Evolutionary conservation across 495 filamentous ascomycete genomes (phyloP), one percentile per base, ranked within the genome.

Genomic region (Annulohypoxylon stygium): DNA sequence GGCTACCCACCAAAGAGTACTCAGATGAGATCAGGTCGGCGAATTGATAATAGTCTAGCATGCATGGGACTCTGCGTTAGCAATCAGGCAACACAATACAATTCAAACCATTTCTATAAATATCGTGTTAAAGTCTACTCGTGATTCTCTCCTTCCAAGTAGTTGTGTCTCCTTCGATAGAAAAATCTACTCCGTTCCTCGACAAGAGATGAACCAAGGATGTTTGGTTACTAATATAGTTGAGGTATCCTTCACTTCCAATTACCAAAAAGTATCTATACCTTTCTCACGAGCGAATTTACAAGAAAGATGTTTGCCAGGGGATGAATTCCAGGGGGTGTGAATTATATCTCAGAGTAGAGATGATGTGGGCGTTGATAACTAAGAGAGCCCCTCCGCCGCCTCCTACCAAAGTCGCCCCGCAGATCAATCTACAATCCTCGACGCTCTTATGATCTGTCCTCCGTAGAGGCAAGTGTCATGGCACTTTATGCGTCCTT

Each of bases 331-430:
- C 43, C 43, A 47, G n/a, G n/a, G n/a, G 12, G 11, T 48, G 55
- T 65, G 37, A 54, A 41, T 60, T 73, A 59, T 58, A 67, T 73
- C 43, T 73, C 65, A 51, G 57, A 55, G 50, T 57, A 62, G 61
- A 74, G 66, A 58, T 43, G 48, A 30, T 20, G 26, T 50, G 63
- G 26, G 14, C 54, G 51, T 66, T 66, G 36, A 18, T 61, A 55
- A 66, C 53, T 68, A 73, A 59, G 64, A 67, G 70, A 68, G 60
- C 50, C 47, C 41, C 53, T 68, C 39, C 51, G 37, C 39, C 51
- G 37, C 43, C 60, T 61, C 53, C 53, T 47, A 47, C 41, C 5
- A 25, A 60, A 68, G 59, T 34, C 61, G 48, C 70, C 36, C 45
- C 34, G 37, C 16, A 63, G 65, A 64, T 51, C 53, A 68, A 53